phyloP scores from a whole-genome alignment of 192 early-diverging fungal genomes.

The Coemansia sp. region DNA sequence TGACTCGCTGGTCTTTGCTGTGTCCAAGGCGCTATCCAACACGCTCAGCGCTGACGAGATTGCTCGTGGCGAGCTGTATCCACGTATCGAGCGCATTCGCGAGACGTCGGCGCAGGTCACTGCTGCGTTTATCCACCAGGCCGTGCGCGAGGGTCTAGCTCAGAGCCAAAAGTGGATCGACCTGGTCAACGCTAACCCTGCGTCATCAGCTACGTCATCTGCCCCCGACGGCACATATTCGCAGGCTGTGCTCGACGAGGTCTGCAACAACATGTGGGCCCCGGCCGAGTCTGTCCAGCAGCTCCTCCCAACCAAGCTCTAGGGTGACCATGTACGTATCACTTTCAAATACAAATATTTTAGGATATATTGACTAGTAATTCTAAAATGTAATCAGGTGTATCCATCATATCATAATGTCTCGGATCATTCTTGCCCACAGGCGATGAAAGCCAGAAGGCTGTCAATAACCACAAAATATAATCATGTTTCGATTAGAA shows the following conservation, averaged over 20 bases:
- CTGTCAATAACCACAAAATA: too few relatives aligned
- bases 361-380: too few relatives aligned
- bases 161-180: conserved; percentile 30
- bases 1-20: conserved; percentile 79
- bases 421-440: too few relatives aligned
- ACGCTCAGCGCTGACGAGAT: conserved; percentile 71
- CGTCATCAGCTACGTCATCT: too few relatives aligned
- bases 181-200: conserved; percentile 13
- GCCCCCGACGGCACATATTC: conserved; percentile 4
- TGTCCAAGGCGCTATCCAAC: conserved; percentile 74
- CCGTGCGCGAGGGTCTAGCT: conserved; percentile 58
- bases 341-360: too few relatives aligned
- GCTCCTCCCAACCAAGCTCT: conserved; percentile 44
- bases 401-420: too few relatives aligned
- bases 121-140: conserved; percentile 69
- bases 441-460: too few relatives aligned
- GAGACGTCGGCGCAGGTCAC: conserved; percentile 77
- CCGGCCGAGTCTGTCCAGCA: conserved; percentile 47
- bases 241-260: conserved; percentile 30
- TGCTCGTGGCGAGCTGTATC: conserved; percentile 73
- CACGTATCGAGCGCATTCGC: conserved; percentile 78
- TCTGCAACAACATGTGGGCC: conserved; percentile 45
- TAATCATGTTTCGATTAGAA: too few relatives aligned
- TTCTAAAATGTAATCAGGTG: too few relatives aligned
- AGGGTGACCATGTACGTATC: conserved; percentile 2